These are phyloP conservation scores for Pseudocercospora musae DNA, from an alignment of 2,329 filamentous ascomycete genomes.

Conservation along the genomic window DNA sequence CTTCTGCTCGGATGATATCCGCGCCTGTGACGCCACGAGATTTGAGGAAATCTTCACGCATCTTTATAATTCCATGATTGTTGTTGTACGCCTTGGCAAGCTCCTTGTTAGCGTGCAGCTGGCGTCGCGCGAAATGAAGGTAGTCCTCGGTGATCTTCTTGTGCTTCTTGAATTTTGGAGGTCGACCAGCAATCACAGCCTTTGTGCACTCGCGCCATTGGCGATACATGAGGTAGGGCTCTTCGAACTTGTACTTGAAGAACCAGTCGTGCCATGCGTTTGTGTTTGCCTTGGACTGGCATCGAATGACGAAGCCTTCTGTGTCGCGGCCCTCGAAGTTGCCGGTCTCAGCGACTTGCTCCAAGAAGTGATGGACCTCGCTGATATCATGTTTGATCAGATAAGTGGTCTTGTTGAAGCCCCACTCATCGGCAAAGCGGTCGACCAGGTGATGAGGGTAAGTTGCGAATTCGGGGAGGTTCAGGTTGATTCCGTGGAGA, in stretches of 20 bases:
- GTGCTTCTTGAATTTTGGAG: constrained; percentile 82
- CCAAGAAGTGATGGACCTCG: constrained; percentile 75
- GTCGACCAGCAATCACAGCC: constrained; percentile 70
- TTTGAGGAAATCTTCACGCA: constrained; percentile 82
- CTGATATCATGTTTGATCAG: constrained; percentile 71
- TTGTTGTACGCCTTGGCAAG: constrained; percentile 70
- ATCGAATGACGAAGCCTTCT: constrained; percentile 94
- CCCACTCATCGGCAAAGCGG: constrained; percentile 86
- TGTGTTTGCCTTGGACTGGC: constrained; percentile 57
- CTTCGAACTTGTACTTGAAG: constrained; percentile 99
- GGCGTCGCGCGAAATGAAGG: constrained; percentile 71
- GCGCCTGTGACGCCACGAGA: constrained; percentile 81
- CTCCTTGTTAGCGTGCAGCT: constrained; percentile 64
- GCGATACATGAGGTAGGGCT: constrained; percentile 97
- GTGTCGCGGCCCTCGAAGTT: constrained; percentile 88
- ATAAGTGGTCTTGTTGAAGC: constrained; percentile 84
- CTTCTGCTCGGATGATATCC: constrained; percentile 78
- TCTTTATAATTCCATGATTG: constrained; percentile 92
- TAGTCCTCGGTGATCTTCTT: constrained; percentile 87
- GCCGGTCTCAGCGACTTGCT: constrained; percentile 80
- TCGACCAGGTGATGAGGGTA: constrained; percentile 82
- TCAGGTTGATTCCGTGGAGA: constrained; percentile 92
- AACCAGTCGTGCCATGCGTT: constrained; percentile 84
- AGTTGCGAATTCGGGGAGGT: constrained; percentile 86
- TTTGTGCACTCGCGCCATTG: constrained; percentile 99